A percentile compares a stretch with the other conserved stretches of the same genome.
phyloP scores from a whole-genome alignment of 345 rosid genomes.

The Boechera retrofracta region DNA sequence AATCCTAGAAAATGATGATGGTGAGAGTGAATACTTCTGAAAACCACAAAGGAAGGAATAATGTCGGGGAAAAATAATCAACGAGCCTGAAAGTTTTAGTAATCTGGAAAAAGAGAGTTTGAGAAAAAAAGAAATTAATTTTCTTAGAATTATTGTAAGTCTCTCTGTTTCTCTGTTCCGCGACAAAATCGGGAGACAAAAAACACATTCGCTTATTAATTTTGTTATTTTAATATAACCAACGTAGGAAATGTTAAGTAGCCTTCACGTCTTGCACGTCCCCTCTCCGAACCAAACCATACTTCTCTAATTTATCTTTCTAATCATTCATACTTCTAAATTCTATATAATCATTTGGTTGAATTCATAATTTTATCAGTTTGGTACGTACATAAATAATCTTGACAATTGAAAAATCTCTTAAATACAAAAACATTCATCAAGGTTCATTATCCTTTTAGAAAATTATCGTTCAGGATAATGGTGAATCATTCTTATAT shows the following conservation, averaged over 20 bases:
- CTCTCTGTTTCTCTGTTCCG: conserved; percentile 49
- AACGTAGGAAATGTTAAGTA: conserved; percentile 37
- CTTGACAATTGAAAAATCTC: not conserved
- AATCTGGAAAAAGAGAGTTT: conserved; percentile 22
- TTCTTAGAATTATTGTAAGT: conserved; percentile 30
- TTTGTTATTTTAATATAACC: conserved; percentile 26
- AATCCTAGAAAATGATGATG: conserved; percentile 12
- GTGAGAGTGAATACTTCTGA: conserved; percentile 20
- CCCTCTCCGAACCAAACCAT: conserved; percentile 33
- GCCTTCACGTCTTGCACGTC: conserved; percentile 63
- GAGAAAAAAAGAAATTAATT: not conserved
- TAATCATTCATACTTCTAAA: conserved; percentile 23
- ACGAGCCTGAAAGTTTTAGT: conserved; percentile 16
- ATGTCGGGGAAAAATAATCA: conserved; percentile 4
- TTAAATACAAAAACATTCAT: not conserved
- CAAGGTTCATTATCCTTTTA: not conserved
- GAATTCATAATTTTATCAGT: conserved; percentile 18
- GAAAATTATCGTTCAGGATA: not conserved
- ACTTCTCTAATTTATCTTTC: conserved; percentile 1
- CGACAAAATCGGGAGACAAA: conserved; percentile 50
- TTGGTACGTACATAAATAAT: conserved; percentile 12
- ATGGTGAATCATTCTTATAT: not conserved
- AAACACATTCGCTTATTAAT: conserved; percentile 33
- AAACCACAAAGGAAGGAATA: conserved; percentile 19
- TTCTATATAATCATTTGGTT: conserved; percentile 25